Evolutionary conservation across 306 rosid genomes (phyloP).

Genomic region (Vachellia pachyceras): DNA sequence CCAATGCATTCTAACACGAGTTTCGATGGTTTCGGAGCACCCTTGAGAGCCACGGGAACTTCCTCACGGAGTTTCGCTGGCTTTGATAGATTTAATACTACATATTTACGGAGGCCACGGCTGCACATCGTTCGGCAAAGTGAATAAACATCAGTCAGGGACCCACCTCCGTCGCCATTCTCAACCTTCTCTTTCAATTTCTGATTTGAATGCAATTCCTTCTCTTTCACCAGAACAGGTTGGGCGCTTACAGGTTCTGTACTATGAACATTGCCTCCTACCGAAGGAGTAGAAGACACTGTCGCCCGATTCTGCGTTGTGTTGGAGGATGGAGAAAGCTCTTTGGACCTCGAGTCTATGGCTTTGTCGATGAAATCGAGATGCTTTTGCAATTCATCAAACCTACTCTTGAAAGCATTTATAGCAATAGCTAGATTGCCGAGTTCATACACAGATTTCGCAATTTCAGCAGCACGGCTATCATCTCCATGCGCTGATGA

Average conservation of each 20-base stretch:
- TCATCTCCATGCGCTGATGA: constrained; percentile 12
- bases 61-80: constrained; percentile 38
- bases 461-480: constrained; percentile 9
- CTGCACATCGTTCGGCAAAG: constrained; percentile 55
- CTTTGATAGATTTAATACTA: constrained; percentile 40
- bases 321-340: constrained; percentile 19
- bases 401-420: constrained; percentile 47
- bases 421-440: constrained; percentile 45
- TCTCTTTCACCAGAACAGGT: background rate
- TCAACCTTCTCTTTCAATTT: constrained; percentile 21
- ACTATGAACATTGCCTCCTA: background rate
- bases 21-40: constrained; percentile 51
- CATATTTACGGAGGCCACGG: constrained; percentile 59
- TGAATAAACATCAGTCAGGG: constrained; percentile 37
- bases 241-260: background rate
- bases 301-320: background rate
- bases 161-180: background rate
- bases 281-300: background rate
- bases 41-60: constrained; percentile 54
- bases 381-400: constrained; percentile 55
- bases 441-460: constrained; percentile 49
- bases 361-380: constrained; percentile 52
- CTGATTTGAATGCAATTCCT: background rate
- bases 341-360: constrained; percentile 43
- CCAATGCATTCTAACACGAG: constrained; percentile 68